These are phyloP conservation scores for Nemania diffusa DNA, from an alignment of 2,329 filamentous ascomycete genomes.

Conservation along the genomic window DNA sequence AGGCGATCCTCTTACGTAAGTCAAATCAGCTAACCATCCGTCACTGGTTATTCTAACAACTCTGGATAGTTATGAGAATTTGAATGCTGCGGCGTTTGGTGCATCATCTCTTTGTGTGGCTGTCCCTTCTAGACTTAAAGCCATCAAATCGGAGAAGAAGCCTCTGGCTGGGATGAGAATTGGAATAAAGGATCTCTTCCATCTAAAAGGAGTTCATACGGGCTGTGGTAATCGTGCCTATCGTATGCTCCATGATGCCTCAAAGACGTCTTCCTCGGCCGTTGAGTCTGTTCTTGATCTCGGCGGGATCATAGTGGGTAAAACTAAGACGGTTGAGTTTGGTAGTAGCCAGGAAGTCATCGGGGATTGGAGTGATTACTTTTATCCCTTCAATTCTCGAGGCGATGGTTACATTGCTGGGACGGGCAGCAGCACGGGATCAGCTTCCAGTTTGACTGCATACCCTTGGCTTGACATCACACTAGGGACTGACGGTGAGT, in stretches of 20 bases:
- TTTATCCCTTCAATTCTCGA: slow-evolving; percentile 16
- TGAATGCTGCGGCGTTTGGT: slow-evolving; percentile 16
- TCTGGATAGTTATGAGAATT: slow-evolving; percentile 13
- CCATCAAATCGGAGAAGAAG: slow-evolving; percentile 2
- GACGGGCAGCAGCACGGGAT: slow-evolving; percentile 18
- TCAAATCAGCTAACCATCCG: background rate
- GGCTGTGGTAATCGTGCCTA: slow-evolving; percentile 20
- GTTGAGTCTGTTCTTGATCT: slow-evolving; percentile 5
- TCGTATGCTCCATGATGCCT: background rate
- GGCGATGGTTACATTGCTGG: slow-evolving; percentile 19
- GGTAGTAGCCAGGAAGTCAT: slow-evolving; percentile 15
- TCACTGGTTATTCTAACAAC: background rate
- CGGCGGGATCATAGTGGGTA: slow-evolving; percentile 20
- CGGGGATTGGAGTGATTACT: slow-evolving; percentile 19
- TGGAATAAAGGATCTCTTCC: slow-evolving; percentile 21
- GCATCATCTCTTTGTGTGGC: slow-evolving; percentile 2
- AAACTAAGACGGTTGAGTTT: slow-evolving; percentile 21
- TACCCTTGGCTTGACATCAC: slow-evolving; percentile 23
- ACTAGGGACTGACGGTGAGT: slow-evolving; percentile 12
- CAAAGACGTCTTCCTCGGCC: slow-evolving; percentile 2
- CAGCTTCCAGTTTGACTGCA: slow-evolving; percentile 7
- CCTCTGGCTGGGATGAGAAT: slow-evolving; percentile 19
- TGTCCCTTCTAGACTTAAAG: slow-evolving; percentile 15
- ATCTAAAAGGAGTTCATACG: slow-evolving; percentile 17
- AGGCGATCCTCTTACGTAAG: slow-evolving; percentile 7